phyloP scores from a whole-genome alignment of 2,329 filamentous ascomycete genomes.

The Neofusicoccum umdonicola region DNA sequence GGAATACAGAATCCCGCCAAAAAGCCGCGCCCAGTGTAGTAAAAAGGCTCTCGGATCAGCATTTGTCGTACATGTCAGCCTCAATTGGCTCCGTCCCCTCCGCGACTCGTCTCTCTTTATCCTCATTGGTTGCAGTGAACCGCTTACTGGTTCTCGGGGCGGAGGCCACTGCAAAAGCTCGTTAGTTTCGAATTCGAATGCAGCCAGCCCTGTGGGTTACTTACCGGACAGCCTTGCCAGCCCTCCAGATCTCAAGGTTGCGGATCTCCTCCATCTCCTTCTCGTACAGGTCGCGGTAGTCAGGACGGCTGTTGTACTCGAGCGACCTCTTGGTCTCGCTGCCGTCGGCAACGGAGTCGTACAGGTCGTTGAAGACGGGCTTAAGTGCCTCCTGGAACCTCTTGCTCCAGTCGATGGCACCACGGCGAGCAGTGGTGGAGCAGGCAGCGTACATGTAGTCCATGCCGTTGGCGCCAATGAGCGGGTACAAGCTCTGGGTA shows the following conservation, averaged over 20 bases:
- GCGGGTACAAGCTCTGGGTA: slow-evolving; percentile 94
- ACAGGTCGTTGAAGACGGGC: slow-evolving; percentile 97
- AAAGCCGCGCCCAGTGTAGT: slow-evolving; percentile 14
- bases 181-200: background rate
- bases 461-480: slow-evolving; percentile 97
- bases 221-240: slow-evolving; percentile 87
- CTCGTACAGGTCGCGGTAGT: slow-evolving; percentile 98
- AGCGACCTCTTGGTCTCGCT: slow-evolving; percentile 94
- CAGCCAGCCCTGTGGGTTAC: background rate
- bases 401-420: slow-evolving; percentile 97
- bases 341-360: slow-evolving; percentile 87
- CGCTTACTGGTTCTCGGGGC: slow-evolving; percentile 35
- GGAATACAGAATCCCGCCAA: slow-evolving; percentile 10
- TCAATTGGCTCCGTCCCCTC: background rate
- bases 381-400: slow-evolving; percentile 98
- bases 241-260: slow-evolving; percentile 97
- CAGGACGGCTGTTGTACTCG: slow-evolving; percentile 91
- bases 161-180: slow-evolving; percentile 23
- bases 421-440: slow-evolving; percentile 96
- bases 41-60: slow-evolving; percentile 14
- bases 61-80: slow-evolving; percentile 7
- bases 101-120: background rate
- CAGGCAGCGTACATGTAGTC: slow-evolving; percentile 99
- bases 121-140: background rate
- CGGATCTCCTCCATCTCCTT: slow-evolving; percentile 98